These are phyloP conservation scores for Geranium rotundifolium DNA, from an alignment of 345 rosid genomes.

Conservation along the genomic window DNA sequence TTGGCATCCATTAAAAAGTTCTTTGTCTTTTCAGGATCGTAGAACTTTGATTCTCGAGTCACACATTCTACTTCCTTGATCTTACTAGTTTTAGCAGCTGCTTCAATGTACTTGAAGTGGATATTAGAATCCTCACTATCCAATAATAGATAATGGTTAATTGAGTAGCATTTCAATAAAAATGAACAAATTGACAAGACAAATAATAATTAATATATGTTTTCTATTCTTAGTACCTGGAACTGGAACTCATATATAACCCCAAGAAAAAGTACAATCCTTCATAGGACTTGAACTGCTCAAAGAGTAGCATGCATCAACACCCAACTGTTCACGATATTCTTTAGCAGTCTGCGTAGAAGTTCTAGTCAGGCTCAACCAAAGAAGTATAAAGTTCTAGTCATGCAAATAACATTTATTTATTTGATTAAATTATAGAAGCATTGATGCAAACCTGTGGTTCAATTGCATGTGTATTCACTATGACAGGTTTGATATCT, in stretches of 20 bases:
- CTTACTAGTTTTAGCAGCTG: slow-evolving; percentile 93
- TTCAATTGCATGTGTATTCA: no score
- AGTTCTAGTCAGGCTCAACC: no score
- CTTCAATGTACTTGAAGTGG: slow-evolving; percentile 93
- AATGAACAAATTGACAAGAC: no score
- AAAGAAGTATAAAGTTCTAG: no score
- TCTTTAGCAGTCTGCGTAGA: slow-evolving; percentile 77
- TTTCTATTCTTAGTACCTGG: slow-evolving; percentile 37
- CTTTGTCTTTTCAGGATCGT: slow-evolving; percentile 91
- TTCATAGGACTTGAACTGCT: slow-evolving; percentile 92
- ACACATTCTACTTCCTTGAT: slow-evolving; percentile 99
- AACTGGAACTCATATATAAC: slow-evolving; percentile 82
- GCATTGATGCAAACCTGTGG: slow-evolving; percentile 46
- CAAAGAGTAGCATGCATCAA: slow-evolving; percentile 84
- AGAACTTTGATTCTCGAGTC: slow-evolving; percentile 88
- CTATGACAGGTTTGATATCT: slow-evolving; percentile 92
- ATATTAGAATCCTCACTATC: slow-evolving; percentile 94
- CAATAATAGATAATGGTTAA: no score
- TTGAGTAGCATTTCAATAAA: no score
- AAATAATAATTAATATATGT: neutral
- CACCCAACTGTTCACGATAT: slow-evolving; percentile 90
- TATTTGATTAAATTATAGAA: slow-evolving; percentile 1
- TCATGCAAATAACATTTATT: slow-evolving; percentile 69
- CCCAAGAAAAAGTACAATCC: slow-evolving; percentile 94
- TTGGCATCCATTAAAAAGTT: slow-evolving; percentile 97